phyloP scores from a whole-genome alignment of 768 basidiomycete species.

The Termitomyces eurrhizus region DNA sequence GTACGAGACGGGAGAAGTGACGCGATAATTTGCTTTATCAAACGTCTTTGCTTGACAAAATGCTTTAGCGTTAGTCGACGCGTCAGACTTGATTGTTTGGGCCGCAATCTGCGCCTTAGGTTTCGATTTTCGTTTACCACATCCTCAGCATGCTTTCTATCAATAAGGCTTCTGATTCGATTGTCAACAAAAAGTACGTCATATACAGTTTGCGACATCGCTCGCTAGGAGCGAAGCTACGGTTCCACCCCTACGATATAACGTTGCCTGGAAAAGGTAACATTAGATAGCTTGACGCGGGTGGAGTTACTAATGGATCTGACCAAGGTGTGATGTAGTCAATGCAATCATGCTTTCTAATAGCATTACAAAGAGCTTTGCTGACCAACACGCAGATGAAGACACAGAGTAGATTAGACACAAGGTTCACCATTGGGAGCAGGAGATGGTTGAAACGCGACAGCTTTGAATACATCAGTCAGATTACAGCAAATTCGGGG shows the following conservation, averaged over 20 bases:
- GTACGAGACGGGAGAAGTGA: constrained; percentile 39
- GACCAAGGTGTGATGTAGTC: constrained; percentile 4
- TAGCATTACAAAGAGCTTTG: neutral
- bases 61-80: constrained; percentile 37
- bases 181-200: neutral
- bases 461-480: neutral
- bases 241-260: constrained; percentile 52
- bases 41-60: constrained; percentile 44
- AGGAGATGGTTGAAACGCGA: neutral
- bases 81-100: constrained; percentile 50
- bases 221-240: constrained; percentile 50
- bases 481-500: neutral
- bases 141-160: constrained; percentile 36
- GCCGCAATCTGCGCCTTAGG: constrained; percentile 41
- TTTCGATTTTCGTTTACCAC: constrained; percentile 44
- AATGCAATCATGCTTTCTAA: neutral
- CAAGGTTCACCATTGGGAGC: neutral
- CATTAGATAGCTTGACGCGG: neutral
- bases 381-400: neutral
- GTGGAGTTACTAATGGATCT: neutral
- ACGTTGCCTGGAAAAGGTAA: constrained; percentile 35
- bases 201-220: constrained; percentile 49
- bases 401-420: neutral
- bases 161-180: constrained; percentile 26
- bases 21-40: constrained; percentile 43